phyloP scores from a whole-genome alignment of 805 yeast species.

The Candida coleopterorum region DNA sequence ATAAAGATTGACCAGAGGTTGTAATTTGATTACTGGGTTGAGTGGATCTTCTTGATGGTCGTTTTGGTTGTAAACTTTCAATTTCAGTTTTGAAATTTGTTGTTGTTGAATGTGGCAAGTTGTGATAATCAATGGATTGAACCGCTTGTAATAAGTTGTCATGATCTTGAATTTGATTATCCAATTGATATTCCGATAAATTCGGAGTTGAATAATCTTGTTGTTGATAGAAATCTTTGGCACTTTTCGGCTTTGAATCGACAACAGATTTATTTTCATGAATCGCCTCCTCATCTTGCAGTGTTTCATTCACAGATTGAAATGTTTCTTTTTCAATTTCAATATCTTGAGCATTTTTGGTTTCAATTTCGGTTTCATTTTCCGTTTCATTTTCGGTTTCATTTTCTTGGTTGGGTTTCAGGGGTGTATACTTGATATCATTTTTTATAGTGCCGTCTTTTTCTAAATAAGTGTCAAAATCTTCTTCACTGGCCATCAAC shows the following conservation, averaged over 20 bases:
- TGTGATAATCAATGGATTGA: conserved; percentile 32
- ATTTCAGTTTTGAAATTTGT: background rate
- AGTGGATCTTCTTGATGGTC: conserved; percentile 17
- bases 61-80: background rate
- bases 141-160: conserved; percentile 30
- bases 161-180: conserved; percentile 34
- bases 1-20: no score
- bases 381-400: conserved; percentile 19
- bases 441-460: conserved; percentile 48
- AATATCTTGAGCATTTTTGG: conserved; percentile 10
- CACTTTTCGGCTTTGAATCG: background rate
- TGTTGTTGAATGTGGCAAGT: conserved; percentile 16
- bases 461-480: conserved; percentile 49
- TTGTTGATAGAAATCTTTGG: conserved; percentile 5
- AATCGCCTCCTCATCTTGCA: no score
- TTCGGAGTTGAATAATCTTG: conserved; percentile 38
- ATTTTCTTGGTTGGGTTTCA: conserved; percentile 3
- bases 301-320: conserved; percentile 1
- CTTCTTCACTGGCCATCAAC: conserved; percentile 46
- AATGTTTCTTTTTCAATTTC: conserved; percentile 7
- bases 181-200: conserved; percentile 41
- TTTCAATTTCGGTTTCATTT: conserved; percentile 14
- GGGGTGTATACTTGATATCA: conserved; percentile 32
- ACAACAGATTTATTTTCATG: no score
- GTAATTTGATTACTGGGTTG: conserved; percentile 23